Evolutionary conservation across 257 asterid genomes (phyloP).

Genomic region (Scutellaria minor): DNA sequence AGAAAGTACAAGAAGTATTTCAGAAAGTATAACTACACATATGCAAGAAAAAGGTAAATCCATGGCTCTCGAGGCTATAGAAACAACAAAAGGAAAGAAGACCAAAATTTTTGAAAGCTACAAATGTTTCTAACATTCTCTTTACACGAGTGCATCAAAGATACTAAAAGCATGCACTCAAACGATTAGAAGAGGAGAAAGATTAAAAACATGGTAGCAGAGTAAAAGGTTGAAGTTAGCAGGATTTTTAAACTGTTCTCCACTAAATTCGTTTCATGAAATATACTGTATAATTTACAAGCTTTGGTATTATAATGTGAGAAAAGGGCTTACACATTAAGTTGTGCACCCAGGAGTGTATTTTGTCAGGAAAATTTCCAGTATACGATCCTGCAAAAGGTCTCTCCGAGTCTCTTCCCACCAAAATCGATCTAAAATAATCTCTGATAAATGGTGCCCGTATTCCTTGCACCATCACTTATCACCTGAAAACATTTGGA

Average conservation of each 20-base stretch:
- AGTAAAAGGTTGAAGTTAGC: constrained; percentile 12
- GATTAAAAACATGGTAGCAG: constrained; percentile 11
- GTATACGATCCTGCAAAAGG: constrained; percentile 40
- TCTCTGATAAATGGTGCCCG: constrained; percentile 20
- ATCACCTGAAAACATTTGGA: constrained; percentile 35
- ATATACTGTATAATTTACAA: constrained; percentile 40
- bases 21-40: neutral
- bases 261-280: constrained; percentile 33
- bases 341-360: constrained; percentile 43
- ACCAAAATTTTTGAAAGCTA: neutral
- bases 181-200: constrained; percentile 1
- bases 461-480: constrained; percentile 35
- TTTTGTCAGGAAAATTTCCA: constrained; percentile 40
- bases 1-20: neutral
- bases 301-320: constrained; percentile 33
- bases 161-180: constrained; percentile 4
- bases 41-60: neutral
- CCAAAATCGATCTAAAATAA: constrained; percentile 21
- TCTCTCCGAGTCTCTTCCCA: constrained; percentile 35
- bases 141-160: constrained; percentile 19
- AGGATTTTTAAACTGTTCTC: constrained; percentile 30
- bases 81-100: neutral
- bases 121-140: constrained; percentile 24
- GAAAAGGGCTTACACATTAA: constrained; percentile 47
- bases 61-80: neutral